phyloP scores from a whole-genome alignment of 2,329 filamentous ascomycete genomes.

The Penicillium decumbens region DNA sequence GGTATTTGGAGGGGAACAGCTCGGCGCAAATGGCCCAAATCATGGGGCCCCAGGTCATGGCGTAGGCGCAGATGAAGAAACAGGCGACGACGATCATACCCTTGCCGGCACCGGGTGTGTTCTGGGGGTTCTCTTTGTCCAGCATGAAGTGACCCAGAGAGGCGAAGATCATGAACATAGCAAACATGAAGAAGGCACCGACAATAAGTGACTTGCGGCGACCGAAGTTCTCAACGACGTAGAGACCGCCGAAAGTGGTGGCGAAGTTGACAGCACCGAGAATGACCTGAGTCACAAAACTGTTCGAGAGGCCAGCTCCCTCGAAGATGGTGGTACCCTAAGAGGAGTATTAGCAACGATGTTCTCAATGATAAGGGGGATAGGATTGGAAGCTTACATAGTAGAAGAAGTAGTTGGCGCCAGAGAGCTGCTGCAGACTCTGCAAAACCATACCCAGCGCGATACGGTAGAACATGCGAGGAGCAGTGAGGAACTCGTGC shows the following conservation, averaged over 20 bases:
- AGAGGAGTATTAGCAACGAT: slow-evolving; percentile 37
- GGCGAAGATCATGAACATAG: slow-evolving; percentile 62
- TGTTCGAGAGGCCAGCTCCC: slow-evolving; percentile 61
- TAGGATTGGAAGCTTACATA: slow-evolving; percentile 41
- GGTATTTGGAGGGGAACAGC: slow-evolving; percentile 44
- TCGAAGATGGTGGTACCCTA: slow-evolving; percentile 51
- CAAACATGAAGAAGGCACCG: slow-evolving; percentile 62
- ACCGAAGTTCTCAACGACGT: slow-evolving; percentile 64
- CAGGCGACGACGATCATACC: slow-evolving; percentile 68
- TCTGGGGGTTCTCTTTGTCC: slow-evolving; percentile 37
- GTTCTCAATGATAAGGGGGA: neutral
- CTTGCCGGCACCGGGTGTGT: slow-evolving; percentile 52
- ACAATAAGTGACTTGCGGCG: slow-evolving; percentile 64
- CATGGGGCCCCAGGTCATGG: slow-evolving; percentile 63
- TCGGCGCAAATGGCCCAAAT: slow-evolving; percentile 47
- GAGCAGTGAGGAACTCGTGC: slow-evolving; percentile 44
- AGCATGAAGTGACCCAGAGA: slow-evolving; percentile 49
- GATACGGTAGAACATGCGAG: slow-evolving; percentile 45
- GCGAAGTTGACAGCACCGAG: slow-evolving; percentile 63
- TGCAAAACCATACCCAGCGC: slow-evolving; percentile 42
- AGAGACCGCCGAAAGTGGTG: slow-evolving; percentile 63
- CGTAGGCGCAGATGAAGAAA: slow-evolving; percentile 67
- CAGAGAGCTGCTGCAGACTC: slow-evolving; percentile 44
- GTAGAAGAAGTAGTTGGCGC: slow-evolving; percentile 50
- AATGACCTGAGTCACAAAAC: slow-evolving; percentile 61